phyloP scores from a whole-genome alignment of 208 protist species.

The Wallacemonas sp. region DNA sequence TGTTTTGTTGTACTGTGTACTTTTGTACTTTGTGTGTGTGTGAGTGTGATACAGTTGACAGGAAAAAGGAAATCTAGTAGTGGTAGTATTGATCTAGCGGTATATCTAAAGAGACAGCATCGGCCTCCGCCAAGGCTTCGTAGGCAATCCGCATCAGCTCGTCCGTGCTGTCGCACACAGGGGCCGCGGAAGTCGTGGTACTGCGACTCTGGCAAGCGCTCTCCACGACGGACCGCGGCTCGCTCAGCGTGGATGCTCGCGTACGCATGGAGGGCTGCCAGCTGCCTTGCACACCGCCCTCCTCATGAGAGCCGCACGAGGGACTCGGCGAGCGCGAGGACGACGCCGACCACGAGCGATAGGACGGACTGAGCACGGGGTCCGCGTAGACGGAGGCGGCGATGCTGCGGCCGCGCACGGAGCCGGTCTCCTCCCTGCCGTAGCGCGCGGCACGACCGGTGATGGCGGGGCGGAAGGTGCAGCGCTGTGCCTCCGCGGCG shows the following conservation, averaged over 20 bases:
- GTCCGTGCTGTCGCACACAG: background rate
- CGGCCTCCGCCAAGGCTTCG: constrained; percentile 17
- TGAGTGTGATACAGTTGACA: too few species aligned
- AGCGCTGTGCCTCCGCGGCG: constrained; percentile 28
- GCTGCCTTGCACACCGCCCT: too few species aligned
- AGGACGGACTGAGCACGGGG: background rate
- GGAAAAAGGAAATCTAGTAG: too few species aligned
- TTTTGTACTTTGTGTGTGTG: too few species aligned
- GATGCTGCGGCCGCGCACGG: background rate
- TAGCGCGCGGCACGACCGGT: constrained; percentile 8
- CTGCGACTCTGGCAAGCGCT: too few species aligned
- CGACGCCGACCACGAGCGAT: background rate
- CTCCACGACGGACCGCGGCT: too few species aligned
- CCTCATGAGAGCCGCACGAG: background rate
- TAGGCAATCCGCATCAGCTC: constrained; percentile 17
- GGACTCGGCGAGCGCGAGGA: background rate
- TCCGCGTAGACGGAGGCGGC: background rate
- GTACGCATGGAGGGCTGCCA: too few species aligned
- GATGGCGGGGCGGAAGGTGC: constrained; percentile 39
- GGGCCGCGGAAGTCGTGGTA: background rate
- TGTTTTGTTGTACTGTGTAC: too few species aligned
- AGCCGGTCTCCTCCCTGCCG: background rate
- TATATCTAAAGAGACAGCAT: background rate
- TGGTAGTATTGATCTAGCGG: constrained; percentile 11
- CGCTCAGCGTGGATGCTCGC: background rate